phyloP scores from a whole-genome alignment of 1,139 yeast genomes.

The Kodamaea alishanica region DNA sequence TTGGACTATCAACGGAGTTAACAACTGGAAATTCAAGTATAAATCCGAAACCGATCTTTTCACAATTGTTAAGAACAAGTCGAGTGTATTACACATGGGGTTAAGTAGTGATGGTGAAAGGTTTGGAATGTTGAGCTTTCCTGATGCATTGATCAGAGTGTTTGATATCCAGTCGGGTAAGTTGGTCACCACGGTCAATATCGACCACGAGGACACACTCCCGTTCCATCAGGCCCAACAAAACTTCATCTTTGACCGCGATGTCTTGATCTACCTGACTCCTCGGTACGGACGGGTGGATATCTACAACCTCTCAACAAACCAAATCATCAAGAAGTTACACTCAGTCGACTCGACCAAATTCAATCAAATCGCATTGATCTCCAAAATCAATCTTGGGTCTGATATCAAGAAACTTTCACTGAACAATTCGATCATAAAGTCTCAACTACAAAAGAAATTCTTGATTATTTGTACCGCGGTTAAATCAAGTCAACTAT shows the following conservation, averaged over 20 bases:
- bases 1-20: constrained; percentile 27
- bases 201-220: too few relatives aligned
- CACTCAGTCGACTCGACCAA: constrained; percentile 19
- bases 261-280: constrained; percentile 20
- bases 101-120: constrained; percentile 24
- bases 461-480: constrained; percentile 37
- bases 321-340: constrained; percentile 23
- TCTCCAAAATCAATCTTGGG: constrained; percentile 15
- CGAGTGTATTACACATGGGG: constrained; percentile 18
- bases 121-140: constrained; percentile 16
- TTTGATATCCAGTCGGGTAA: too few relatives aligned
- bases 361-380: constrained; percentile 16
- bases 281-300: constrained; percentile 18
- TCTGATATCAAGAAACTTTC: constrained; percentile 32
- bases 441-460: constrained; percentile 26
- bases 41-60: constrained; percentile 44
- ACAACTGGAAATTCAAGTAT: constrained; percentile 22
- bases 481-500: not conserved
- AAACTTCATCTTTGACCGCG: too few relatives aligned
- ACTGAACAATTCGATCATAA: constrained; percentile 34
- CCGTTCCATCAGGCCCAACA: too few relatives aligned
- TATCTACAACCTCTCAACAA: constrained; percentile 31
- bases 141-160: too few relatives aligned
- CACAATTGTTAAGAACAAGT: constrained; percentile 32
- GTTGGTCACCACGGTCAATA: too few relatives aligned